Base-by-base conservation (phyloP, 75 land plant species). In the Sequoia sempervirens region DNA sequence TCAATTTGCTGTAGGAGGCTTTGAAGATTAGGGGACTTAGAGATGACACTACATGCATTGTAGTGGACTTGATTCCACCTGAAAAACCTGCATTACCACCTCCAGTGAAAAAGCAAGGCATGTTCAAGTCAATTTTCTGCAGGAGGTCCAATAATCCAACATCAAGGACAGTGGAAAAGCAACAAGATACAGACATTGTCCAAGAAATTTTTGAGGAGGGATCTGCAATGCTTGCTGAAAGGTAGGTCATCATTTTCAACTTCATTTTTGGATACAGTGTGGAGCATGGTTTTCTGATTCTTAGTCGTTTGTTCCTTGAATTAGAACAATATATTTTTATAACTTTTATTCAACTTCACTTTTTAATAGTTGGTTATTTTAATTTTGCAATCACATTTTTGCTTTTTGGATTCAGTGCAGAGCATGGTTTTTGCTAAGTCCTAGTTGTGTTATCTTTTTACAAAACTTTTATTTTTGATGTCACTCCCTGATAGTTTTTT, bases 1-100 rank as follows among this genome's bases (percentile, higher is more conserved):
- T 37, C 32, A 66, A 34, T 40, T 75, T 5, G 78, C 43, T 85
- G 13, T 87, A 96, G 99, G 97, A 93, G 87, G 92, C 99, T 66
- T 82, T 97, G 40, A 89, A 89, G 79, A 61, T 85, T 15, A 90
- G 97, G 83, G 99, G 99, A 46, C 88, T 95, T 43, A 83, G 98
- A 82, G 98, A 97, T 83, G 99, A 97, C 84, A 97, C 99, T 36
- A 97, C 99, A 40, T 97, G 98, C 86, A 89, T 97, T 81, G 98
- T 97, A 46, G 91, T 97, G 43, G 98, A 97, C 85, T 84, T 97
- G 75, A 47, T 90, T 43, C 96, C 95, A 20, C 98, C 91, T 11
- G 91, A 92, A 76, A 95, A 93, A 70, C 69, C 82, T 74, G 74
- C 89, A 32, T 85, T 90, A 54, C 82, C 90, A 52, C 92, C 94